Base-by-base conservation (phyloP, 768 basidiomycete species). In the Mycena alexandri region DNA sequence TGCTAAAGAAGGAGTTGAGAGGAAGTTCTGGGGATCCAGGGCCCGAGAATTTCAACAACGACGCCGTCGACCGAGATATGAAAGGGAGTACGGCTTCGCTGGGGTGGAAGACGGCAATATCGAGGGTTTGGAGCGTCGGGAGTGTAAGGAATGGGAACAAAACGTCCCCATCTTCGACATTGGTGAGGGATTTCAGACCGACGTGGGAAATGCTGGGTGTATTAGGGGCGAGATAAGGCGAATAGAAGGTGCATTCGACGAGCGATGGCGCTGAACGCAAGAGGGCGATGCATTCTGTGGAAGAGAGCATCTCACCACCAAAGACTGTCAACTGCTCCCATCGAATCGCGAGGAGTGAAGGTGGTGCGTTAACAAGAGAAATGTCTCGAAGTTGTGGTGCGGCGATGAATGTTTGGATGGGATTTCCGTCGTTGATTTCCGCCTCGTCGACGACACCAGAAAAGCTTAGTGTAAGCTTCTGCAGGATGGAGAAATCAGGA, bases 321-420 rank as follows among this genome's bases (percentile, higher is more conserved):
- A 63, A 56, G 22, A 47, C 44, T 14, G 53, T 56, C 24, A 63
- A n/a, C 43, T 11, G 21, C 17, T 41, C 22, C 62, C 53, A 63
- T 17, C 53, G 46, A 50, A 55, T 53, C 22, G n/a, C 22, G 22
- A 63, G n/a, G 38, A 36, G 17, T 1, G 25, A 36, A 12, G 62
- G 53, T 8, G 24, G 24, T 14, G 38, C 38, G 0, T 36, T 7
- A 9, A 4, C 6, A 11, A 63, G n/a, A 3, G 0, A 11, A 19
- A 55, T 33, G 19, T 63, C 62, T 14, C 36, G 53, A n/a, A 63
- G 53, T 33, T 41, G 62, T 34, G 62, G 54, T 36, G 62, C 62
- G 17, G 33, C 36, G 36, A 43, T 7, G 52, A 54, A 63, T 16
- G 19, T 46, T 17, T 47, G 43, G 29, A 55, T 54, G 34, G 43